Percentiles rank a stretch among this genome's conserved stretches.
These are phyloP conservation scores for Cystobasidium onofrii DNA, from an alignment of 768 basidiomycete genomes.

Conservation along the genomic window DNA sequence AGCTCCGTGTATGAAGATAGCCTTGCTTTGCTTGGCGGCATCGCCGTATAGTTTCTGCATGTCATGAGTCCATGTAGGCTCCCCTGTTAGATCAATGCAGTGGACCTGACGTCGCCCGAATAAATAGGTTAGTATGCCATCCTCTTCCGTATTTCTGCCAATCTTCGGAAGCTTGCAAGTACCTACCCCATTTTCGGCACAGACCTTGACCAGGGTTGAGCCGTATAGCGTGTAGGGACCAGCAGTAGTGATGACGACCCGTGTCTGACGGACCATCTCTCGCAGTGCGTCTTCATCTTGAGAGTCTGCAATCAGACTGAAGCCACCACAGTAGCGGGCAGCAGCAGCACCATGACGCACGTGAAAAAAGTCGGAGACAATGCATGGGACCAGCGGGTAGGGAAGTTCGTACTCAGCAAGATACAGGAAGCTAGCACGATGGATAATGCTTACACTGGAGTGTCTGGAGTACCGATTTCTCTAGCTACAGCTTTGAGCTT, in stretches of 20 bases:
- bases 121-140: no score
- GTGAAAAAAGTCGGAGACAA: neutral
- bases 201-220: conserved; percentile 69
- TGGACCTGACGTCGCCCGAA: conserved; percentile 48
- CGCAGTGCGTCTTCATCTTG: conserved; percentile 53
- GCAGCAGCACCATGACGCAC: conserved; percentile 2
- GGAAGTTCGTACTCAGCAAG: neutral
- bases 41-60: conserved; percentile 62
- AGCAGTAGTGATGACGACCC: conserved; percentile 67
- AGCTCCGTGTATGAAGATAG: conserved; percentile 69
- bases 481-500: conserved; percentile 56
- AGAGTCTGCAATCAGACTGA: conserved; percentile 58
- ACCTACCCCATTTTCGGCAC: conserved; percentile 57
- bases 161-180: neutral
- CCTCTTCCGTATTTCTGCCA: no score
- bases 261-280: conserved; percentile 53
- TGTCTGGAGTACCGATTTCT: conserved; percentile 50
- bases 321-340: conserved; percentile 9
- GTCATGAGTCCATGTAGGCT: conserved; percentile 58
- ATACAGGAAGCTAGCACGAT: no score
- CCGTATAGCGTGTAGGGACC: conserved; percentile 69
- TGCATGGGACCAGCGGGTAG: conserved; percentile 44
- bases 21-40: conserved; percentile 59
- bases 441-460: conserved; percentile 17
- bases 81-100: conserved; percentile 75